phyloP scores from a whole-genome alignment of 2,329 filamentous ascomycete species.

The Fusarium oxysporum region DNA sequence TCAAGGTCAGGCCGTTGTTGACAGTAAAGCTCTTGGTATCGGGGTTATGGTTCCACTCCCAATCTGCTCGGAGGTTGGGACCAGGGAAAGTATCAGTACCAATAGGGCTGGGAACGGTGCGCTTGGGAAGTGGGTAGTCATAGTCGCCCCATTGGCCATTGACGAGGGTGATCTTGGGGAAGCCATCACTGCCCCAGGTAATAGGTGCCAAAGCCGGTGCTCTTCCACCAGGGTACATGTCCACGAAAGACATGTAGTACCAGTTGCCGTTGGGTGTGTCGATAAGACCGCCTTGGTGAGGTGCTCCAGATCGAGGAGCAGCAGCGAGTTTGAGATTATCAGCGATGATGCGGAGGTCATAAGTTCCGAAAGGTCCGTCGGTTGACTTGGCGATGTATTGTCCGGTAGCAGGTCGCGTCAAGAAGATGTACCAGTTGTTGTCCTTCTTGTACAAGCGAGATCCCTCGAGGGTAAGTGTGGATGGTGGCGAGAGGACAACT shows the following conservation, averaged over 20 bases:
- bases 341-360: conserved; percentile 58
- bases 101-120: not conserved
- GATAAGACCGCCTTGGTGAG: conserved; percentile 67
- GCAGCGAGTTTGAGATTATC: conserved; percentile 52
- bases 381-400: conserved; percentile 61
- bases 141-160: conserved; percentile 14
- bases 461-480: conserved; percentile 56
- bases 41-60: conserved; percentile 22
- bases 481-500: not conserved
- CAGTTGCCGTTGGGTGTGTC: conserved; percentile 63
- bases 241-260: conserved; percentile 69
- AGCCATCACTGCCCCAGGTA: conserved; percentile 42
- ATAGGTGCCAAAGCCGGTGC: conserved; percentile 66
- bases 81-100: conserved; percentile 9
- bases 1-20: conserved; percentile 11
- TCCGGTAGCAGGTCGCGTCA: conserved; percentile 57
- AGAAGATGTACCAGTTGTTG: conserved; percentile 65
- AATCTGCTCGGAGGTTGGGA: not conserved
- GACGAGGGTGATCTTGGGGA: not conserved
- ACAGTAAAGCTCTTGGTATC: conserved; percentile 7
- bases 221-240: conserved; percentile 66
- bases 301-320: conserved; percentile 55
- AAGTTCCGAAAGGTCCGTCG: conserved; percentile 61
- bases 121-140: conserved; percentile 5
- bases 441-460: conserved; percentile 67